These are phyloP conservation scores for Scheffersomyces parashehatae DNA, from an alignment of 1,139 yeast species.

Conservation along the genomic window DNA sequence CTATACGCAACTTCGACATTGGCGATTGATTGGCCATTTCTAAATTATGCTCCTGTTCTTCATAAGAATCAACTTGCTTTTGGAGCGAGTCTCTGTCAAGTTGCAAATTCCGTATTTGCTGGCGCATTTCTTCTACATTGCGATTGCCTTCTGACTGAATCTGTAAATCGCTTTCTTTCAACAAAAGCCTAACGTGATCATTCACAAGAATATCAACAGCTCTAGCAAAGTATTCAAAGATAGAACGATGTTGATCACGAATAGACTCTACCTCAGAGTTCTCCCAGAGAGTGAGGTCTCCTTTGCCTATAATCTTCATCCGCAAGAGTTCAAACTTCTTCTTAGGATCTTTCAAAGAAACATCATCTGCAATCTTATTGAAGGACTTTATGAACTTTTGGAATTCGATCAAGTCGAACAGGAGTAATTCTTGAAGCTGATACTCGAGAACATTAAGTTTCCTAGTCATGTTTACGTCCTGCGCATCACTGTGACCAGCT, in stretches of 20 bases:
- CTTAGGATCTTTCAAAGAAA: constrained; percentile 58
- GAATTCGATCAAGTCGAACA: constrained; percentile 40
- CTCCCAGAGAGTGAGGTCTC: constrained; percentile 14
- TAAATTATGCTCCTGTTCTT: constrained; percentile 13
- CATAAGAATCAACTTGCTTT: constrained; percentile 18
- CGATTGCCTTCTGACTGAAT: constrained; percentile 14
- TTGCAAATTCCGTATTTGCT: constrained; percentile 32
- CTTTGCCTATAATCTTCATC: constrained; percentile 16
- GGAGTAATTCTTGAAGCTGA: constrained; percentile 40
- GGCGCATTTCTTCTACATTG: constrained; percentile 30
- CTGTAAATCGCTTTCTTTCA: constrained; percentile 27
- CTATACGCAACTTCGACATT: constrained; percentile 50
- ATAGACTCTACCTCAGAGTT: constrained; percentile 29
- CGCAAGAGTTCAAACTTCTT: constrained; percentile 46
- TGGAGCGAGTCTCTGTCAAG: constrained; percentile 23
- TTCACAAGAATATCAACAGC: constrained; percentile 60
- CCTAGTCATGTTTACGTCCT: constrained; percentile 12
- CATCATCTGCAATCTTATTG: constrained; percentile 57
- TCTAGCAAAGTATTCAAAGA: constrained; percentile 57
- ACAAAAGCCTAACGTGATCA: constrained; percentile 52
- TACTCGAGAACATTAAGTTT: constrained; percentile 28
- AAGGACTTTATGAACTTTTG: constrained; percentile 48
- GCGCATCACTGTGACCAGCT: constrained; percentile 15
- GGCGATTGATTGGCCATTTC: constrained; percentile 22
- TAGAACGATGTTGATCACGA: constrained; percentile 51